Evolutionary conservation across 331 rosid species (phyloP), one percentile per base, ranked within the genome.

Genomic region (Prunus yedoensis): DNA sequence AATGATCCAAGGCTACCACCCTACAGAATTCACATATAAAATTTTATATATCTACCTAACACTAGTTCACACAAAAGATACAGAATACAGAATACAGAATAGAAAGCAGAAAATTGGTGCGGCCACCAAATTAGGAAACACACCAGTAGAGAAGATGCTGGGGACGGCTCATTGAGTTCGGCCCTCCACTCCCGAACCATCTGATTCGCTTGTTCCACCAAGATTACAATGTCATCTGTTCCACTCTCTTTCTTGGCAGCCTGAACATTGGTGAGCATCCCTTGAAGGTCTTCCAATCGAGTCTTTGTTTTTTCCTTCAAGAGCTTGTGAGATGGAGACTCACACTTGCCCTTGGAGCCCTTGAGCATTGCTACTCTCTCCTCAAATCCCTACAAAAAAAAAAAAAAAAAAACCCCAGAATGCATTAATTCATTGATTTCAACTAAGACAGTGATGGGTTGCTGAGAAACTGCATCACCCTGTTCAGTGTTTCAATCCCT

Each of bases 131-230:
- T 27, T 88, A 84, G 27, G 57, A 68, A 73, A 83, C 76, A 43
- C 77, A 87, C 71, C 75, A 74, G 97, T 87, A 90, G 79, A 51
- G 97, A 94, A 68, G 97, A 90, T 28, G 96, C 94, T 8, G 99
- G 97, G 52, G 99, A 89, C 20, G 97, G 96, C 80, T 89, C 96
- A 18, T 88, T 92, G 76, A 94, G 96, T 83, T 94, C 95, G 8
- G 96, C 73, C 87, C 88, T 90, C 95, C 95, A 92, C 83, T 90
- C 97, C 9, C 96, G 95, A 82, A 94, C 96, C 99, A 86, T 94
- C 88, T 88, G 94, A 85, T 90, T 90, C 61, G 88, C 91, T 82
- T 89, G 97, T 68, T 94, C 96, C 89, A 89, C 96, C 13, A 92
- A 89, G 51, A 89, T 87, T 0, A 89, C 82, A 51, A 77, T 85